These are phyloP conservation scores for Ormosia semicastrata DNA, from an alignment of 306 rosid genomes.

Conservation along the genomic window DNA sequence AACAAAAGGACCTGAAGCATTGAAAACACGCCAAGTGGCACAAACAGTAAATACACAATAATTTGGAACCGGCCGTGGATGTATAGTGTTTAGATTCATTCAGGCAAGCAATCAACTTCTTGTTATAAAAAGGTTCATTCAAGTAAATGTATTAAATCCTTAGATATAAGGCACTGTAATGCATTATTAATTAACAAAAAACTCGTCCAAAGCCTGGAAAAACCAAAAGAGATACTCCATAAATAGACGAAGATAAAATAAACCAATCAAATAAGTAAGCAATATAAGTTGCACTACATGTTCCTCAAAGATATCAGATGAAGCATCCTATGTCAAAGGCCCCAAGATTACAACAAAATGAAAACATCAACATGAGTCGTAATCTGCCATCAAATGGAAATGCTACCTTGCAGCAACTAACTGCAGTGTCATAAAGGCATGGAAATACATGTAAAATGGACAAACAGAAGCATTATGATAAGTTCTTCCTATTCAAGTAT, in stretches of 20 bases:
- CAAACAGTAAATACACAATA: too few relatives aligned
- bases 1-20: too few relatives aligned
- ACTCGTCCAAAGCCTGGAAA: conserved; percentile 11
- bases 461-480: conserved; percentile 9
- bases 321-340: conserved; percentile 37
- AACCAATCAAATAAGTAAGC: conserved; percentile 18
- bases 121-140: too few relatives aligned
- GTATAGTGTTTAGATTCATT: too few relatives aligned
- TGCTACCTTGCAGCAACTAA: conserved; percentile 22
- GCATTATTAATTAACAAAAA: conserved; percentile 23
- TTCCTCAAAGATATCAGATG: conserved; percentile 27
- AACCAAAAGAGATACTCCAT: conserved; percentile 4
- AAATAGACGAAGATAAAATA: conserved; percentile 13
- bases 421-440: conserved; percentile 79
- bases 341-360: conserved; percentile 25
- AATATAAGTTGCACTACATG: conserved; percentile 32
- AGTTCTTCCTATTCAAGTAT: not conserved
- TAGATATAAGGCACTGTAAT: not conserved
- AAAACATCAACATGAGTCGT: conserved; percentile 24
- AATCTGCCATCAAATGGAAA: conserved; percentile 34
- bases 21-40: too few relatives aligned
- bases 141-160: conserved; percentile 6
- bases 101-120: too few relatives aligned
- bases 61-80: too few relatives aligned
- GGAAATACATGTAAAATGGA: conserved; percentile 75